Evolutionary conservation across 371 early-diverging fungal species (phyloP), one percentile per base, ranked within the genome.

Genomic region (Mortierella sp.): DNA sequence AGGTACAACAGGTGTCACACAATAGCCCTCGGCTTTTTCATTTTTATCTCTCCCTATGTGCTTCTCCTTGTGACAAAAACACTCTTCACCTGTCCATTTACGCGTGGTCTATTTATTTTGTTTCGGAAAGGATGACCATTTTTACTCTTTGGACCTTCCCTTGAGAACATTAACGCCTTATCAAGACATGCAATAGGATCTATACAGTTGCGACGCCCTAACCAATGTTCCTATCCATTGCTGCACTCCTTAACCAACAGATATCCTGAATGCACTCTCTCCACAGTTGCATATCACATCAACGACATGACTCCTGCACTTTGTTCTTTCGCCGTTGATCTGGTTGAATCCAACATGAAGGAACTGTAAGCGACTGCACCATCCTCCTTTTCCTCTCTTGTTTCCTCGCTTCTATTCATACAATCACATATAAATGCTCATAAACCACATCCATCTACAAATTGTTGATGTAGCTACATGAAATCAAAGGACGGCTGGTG

Each of bases 401-500:
- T 50, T 57, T 28, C 15, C 47, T 43, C 40, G 19, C 22, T 53
- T 45, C 16, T 70, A 32, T 63, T 24, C 40, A 8, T 28, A 57
- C 43, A 55, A 21, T 28, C 15, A 50, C 2, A 28, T 28, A 28
- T 28, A 28, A 5, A 28, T 16, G 19, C 48, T 47, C 19, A 11
- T 47, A 1, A 19, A 47, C 3, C 11, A 47, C 43, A 41, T 41
- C 43, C 43, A 41, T 41, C 43, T 33, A 11, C 15, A 22, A 19
- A 36, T 58, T 41, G 52, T 11, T 47, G 4, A 21, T 38, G 28
- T 52, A 89, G 90, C 53, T 90, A 91, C 63, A 70, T 68, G 21
- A 73, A 81, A 6, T 88, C 91, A 3, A 87, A 91, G 13, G 87
- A 86, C 63, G 91, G 90, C 8, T 91, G 91, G 91, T 74, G 78